Conservation (phyloP, 1,284 basidiomycete species). For the Mycena sp. region DNA sequence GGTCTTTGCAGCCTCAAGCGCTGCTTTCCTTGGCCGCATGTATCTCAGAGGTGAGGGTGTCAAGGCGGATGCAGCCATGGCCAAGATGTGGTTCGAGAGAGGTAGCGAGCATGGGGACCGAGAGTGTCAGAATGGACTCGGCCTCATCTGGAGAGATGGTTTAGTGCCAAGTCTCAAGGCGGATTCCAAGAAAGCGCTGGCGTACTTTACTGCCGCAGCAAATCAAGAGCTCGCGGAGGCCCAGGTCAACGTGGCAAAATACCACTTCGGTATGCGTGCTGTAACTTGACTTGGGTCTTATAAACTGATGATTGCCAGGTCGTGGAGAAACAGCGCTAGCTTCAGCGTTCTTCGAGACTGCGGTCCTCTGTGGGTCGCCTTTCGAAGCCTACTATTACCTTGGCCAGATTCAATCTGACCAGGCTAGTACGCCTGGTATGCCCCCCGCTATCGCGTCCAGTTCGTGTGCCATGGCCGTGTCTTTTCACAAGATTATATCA, state of each 20-base stretch:
- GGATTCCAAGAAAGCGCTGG: slow-evolving; percentile 75
- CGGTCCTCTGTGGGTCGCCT: slow-evolving; percentile 85
- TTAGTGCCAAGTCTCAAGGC: slow-evolving; percentile 67
- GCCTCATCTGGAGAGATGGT: slow-evolving; percentile 93
- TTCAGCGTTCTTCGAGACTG: slow-evolving; percentile 80
- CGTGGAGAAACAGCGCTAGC: slow-evolving; percentile 73
- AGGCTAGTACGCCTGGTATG: slow-evolving; percentile 57
- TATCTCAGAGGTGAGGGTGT: slow-evolving; percentile 94
- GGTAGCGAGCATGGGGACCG: slow-evolving; percentile 85
- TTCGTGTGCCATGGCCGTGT: slow-evolving; percentile 86
- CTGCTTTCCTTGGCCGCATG: slow-evolving; percentile 92
- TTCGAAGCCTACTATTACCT: slow-evolving; percentile 95
- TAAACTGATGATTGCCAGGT: slow-evolving; percentile 49
- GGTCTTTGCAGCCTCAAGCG: slow-evolving; percentile 80
- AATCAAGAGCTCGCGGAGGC: slow-evolving; percentile 90
- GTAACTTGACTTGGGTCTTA: background rate
- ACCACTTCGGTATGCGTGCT: slow-evolving; percentile 73
- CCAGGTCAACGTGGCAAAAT: slow-evolving; percentile 89
- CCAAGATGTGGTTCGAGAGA: slow-evolving; percentile 95
- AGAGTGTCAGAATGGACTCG: slow-evolving; percentile 90
- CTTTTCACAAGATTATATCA: slow-evolving; percentile 89
- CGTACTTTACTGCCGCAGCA: slow-evolving; percentile 84
- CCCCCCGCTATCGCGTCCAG: slow-evolving; percentile 62
- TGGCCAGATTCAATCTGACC: slow-evolving; percentile 77
- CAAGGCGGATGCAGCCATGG: slow-evolving; percentile 77